Base-by-base conservation (phyloP, 169 alveolate genomes). In the Plasmodium falciparum region DNA sequence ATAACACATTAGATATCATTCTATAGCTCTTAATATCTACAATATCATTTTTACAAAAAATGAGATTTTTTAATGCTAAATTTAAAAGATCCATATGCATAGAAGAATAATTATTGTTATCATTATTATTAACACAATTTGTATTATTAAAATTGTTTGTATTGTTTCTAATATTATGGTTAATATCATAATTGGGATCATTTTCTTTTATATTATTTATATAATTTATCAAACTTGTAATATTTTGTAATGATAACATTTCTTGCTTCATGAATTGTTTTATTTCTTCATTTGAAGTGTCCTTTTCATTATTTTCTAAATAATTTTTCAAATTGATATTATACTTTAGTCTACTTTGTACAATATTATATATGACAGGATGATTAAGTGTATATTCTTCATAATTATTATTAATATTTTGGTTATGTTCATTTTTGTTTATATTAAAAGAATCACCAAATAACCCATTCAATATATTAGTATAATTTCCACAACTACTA, bases 21-120 rank as follows among this genome's bases (percentile, higher is more conserved):
- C 92, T 61, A 45, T 15, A 86, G 2, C 67, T 72, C 20, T 86
- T 86, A 15, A 86, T 72, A 15, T 86, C 88, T 6, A 49, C 67
- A 59, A 72, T 71, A 61, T 86, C 92, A 43, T 86, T 22, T 86
- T 47, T 86, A 54, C 74, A 71, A 24, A 86, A 67, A 56, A 86
- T 58, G 11, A 86, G 61, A 72, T 86, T 66, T 61, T 86, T 86
- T 62, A 86, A 72, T 0, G 52, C 24, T 26, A 86, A 50, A 11
- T 45, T 86, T 29, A 86, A 49, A 15, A 86, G 58, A 3, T 70
- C 73, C 66, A 71, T 86, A 47, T 86, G 62, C 9, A 39, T 0
- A 39, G 9, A 39, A 39, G 47, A 39, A 39, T 39, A 39, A 39
- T 39, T 39, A 26, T 86, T 72, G 20, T 6, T 54, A 71, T 86